These are phyloP conservation scores for Candida koratica DNA, from an alignment of 805 yeast species.

Conservation along the genomic window DNA sequence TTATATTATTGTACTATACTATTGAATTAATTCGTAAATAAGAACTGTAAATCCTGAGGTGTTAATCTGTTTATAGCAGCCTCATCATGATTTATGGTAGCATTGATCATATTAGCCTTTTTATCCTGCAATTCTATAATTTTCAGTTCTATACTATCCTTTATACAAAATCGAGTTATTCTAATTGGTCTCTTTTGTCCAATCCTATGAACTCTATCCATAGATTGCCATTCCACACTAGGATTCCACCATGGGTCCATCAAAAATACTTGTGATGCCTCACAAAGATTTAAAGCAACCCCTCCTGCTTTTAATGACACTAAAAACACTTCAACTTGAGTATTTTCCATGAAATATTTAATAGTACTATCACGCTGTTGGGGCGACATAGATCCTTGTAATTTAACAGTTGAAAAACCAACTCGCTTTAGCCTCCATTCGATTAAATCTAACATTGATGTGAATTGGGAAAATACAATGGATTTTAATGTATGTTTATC, in stretches of 20 bases:
- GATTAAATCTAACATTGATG: slow-evolving; percentile 91
- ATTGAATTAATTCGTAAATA: slow-evolving; percentile 66
- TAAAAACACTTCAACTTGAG: slow-evolving; percentile 86
- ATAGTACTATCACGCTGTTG: slow-evolving; percentile 90
- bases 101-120: slow-evolving; percentile 97
- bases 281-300: slow-evolving; percentile 93
- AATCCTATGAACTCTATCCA: slow-evolving; percentile 96
- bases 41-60: slow-evolving; percentile 91
- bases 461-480: slow-evolving; percentile 95
- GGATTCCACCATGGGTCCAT: slow-evolving; percentile 99
- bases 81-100: slow-evolving; percentile 90
- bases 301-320: slow-evolving; percentile 98
- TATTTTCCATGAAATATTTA: slow-evolving; percentile 85
- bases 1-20: neutral
- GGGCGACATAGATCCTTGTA: slow-evolving; percentile 97
- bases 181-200: slow-evolving; percentile 94
- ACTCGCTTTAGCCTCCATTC: slow-evolving; percentile 96
- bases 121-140: slow-evolving; percentile 95
- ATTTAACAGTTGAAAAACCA: slow-evolving; percentile 89
- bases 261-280: slow-evolving; percentile 93
- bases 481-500: slow-evolving; percentile 88
- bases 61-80: slow-evolving; percentile 85
- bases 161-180: slow-evolving; percentile 88
- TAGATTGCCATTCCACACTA: slow-evolving; percentile 96
- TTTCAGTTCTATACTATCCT: slow-evolving; percentile 94